A percentile compares a stretch with the other conserved stretches of the same genome.
These are phyloP conservation scores for Scutellaria minor DNA, from an alignment of 257 asterid genomes.

Conservation along the genomic window DNA sequence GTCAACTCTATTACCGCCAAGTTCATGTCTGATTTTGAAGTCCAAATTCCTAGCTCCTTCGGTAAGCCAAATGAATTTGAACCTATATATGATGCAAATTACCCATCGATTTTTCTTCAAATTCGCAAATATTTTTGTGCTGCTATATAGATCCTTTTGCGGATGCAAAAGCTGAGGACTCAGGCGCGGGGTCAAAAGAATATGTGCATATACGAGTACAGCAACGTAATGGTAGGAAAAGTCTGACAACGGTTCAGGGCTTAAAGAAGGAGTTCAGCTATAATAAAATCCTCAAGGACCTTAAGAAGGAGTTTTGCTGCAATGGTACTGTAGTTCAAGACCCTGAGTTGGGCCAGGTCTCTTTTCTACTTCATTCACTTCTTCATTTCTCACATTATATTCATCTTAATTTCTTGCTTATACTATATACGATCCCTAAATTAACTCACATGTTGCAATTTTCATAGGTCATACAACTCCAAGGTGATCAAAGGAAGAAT, in stretches of 20 bases:
- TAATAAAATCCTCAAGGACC: slow-evolving; percentile 80
- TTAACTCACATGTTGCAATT: neutral
- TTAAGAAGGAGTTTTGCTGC: slow-evolving; percentile 87
- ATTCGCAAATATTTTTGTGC: neutral
- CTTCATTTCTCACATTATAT: neutral
- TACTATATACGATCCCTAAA: too few species aligned
- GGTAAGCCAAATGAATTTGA: slow-evolving; percentile 46
- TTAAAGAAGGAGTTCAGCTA: slow-evolving; percentile 84
- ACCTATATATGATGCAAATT: too few species aligned
- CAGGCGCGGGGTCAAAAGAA: slow-evolving; percentile 78
- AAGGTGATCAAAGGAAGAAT: slow-evolving; percentile 68
- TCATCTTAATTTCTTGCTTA: too few species aligned
- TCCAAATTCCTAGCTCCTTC: slow-evolving; percentile 67
- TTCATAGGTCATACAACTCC: slow-evolving; percentile 59
- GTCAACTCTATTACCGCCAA: slow-evolving; percentile 48
- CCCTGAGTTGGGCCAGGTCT: slow-evolving; percentile 82
- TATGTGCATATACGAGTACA: slow-evolving; percentile 84
- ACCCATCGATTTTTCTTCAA: too few species aligned
- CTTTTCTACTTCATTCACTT: neutral
- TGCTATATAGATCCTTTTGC: slow-evolving; percentile 71
- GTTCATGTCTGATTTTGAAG: slow-evolving; percentile 86
- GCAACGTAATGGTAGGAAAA: slow-evolving; percentile 85
- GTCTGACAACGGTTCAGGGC: slow-evolving; percentile 88
- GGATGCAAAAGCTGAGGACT: slow-evolving; percentile 81
- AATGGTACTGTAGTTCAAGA: slow-evolving; percentile 91